phyloP scores from a whole-genome alignment of 805 yeast genomes.

The Blastobotrys peoriensis region DNA sequence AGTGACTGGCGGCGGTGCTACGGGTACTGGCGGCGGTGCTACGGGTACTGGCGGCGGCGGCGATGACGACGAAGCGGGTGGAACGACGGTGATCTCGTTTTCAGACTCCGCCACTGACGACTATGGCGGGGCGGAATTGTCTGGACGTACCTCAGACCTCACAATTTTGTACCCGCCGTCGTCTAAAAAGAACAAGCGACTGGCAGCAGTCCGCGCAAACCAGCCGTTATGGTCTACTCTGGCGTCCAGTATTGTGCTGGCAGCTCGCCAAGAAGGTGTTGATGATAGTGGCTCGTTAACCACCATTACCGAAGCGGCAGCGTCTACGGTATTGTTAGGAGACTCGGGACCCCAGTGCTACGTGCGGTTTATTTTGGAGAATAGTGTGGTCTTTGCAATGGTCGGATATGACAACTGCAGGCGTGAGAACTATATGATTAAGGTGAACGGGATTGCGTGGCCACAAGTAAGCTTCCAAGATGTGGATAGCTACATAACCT shows the following conservation, averaged over 20 bases:
- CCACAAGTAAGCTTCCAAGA: slow-evolving; percentile 49
- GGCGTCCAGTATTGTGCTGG: slow-evolving; percentile 30
- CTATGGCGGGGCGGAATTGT: slow-evolving; percentile 4
- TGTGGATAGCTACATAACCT: background rate
- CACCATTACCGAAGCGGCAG: slow-evolving; percentile 10
- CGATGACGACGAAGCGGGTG: background rate
- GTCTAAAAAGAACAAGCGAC: slow-evolving; percentile 25
- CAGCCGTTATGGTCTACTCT: slow-evolving; percentile 33
- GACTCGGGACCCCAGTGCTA: slow-evolving; percentile 13
- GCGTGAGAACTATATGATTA: slow-evolving; percentile 32
- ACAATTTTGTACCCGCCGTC: slow-evolving; percentile 19
- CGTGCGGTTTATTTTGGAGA: slow-evolving; percentile 27
- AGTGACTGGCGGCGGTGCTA: slow-evolving; percentile 1
- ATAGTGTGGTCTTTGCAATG: slow-evolving; percentile 30
- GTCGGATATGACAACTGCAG: slow-evolving; percentile 19
- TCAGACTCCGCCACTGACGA: slow-evolving; percentile 2
- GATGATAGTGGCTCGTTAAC: slow-evolving; percentile 10
- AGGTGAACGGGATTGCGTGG: slow-evolving; percentile 66
- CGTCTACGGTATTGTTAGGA: background rate
- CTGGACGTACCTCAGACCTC: slow-evolving; percentile 11
- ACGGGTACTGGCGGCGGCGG: background rate
- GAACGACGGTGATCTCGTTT: slow-evolving; percentile 4
- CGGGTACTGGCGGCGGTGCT: background rate
- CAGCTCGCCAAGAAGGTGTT: slow-evolving; percentile 27
- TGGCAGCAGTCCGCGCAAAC: slow-evolving; percentile 21